Evolutionary conservation across 371 early-diverging fungal genomes (phyloP).

Genomic region (Coemansia sp.): DNA sequence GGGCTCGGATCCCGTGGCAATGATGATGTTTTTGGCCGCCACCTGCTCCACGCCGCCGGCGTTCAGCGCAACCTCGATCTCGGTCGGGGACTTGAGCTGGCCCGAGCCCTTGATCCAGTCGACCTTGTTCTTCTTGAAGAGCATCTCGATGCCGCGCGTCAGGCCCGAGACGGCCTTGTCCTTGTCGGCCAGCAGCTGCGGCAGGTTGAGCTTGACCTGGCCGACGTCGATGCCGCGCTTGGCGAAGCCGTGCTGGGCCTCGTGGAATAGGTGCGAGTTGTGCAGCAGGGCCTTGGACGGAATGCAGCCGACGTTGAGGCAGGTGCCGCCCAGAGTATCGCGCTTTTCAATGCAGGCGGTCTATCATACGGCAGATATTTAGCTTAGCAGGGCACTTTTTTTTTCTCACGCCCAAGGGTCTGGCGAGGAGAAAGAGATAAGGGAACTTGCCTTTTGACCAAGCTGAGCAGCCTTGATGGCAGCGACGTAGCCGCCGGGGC

Average conservation of each 20-base stretch:
- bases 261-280: slow-evolving; percentile 97
- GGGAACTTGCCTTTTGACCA: slow-evolving; percentile 80
- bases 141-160: slow-evolving; percentile 90
- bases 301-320: slow-evolving; percentile 98
- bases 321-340: slow-evolving; percentile 96
- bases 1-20: slow-evolving; percentile 97
- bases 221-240: slow-evolving; percentile 92
- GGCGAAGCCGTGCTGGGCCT: slow-evolving; percentile 87
- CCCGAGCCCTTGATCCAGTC: slow-evolving; percentile 94
- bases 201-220: slow-evolving; percentile 83
- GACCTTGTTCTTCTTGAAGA: slow-evolving; percentile 97
- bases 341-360: slow-evolving; percentile 97
- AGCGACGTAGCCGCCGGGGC: slow-evolving; percentile 98
- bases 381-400: not conserved
- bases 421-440: not conserved
- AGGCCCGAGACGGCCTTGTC: slow-evolving; percentile 83
- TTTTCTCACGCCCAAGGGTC: slow-evolving; percentile 7
- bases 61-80: slow-evolving; percentile 76
- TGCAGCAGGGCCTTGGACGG: slow-evolving; percentile 98
- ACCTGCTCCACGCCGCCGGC: slow-evolving; percentile 71
- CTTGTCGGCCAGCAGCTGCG: slow-evolving; percentile 89
- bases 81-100: slow-evolving; percentile 72
- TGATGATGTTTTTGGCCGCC: slow-evolving; percentile 92
- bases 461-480: slow-evolving; percentile 98
- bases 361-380: slow-evolving; percentile 54